Evolutionary conservation across 768 basidiomycete species (phyloP).

Genomic region (Mycena metata): DNA sequence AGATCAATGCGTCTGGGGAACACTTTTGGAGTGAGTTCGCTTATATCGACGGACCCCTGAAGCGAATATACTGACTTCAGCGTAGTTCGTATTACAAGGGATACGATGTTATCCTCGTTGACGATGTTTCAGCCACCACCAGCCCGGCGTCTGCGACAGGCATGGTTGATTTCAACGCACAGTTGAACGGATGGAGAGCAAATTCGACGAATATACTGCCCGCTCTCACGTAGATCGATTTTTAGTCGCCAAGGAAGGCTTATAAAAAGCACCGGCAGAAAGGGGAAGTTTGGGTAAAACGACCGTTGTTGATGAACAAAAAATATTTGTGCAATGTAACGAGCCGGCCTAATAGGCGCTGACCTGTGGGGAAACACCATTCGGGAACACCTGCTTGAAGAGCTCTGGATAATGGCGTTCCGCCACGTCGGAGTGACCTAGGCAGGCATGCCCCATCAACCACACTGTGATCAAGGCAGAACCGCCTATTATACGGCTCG

Average conservation of each 20-base stretch:
- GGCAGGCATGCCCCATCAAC: not conserved
- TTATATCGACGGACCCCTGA: no score
- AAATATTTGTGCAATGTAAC: no score
- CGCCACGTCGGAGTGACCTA: constrained; percentile 87
- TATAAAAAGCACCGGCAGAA: no score
- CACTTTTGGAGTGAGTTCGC: constrained; percentile 45
- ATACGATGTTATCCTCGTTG: constrained; percentile 50
- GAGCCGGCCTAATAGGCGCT: constrained; percentile 56
- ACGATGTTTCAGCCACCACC: constrained; percentile 51
- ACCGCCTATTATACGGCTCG: no score
- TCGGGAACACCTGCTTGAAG: constrained; percentile 78
- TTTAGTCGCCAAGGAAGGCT: no score
- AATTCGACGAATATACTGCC: constrained; percentile 47
- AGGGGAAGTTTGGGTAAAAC: no score
- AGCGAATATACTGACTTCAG: not conserved
- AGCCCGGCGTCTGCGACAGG: constrained; percentile 47
- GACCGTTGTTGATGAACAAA: no score
- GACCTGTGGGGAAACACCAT: constrained; percentile 66
- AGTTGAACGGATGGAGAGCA: constrained; percentile 46
- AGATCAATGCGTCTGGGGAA: constrained; percentile 53
- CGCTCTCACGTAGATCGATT: not conserved
- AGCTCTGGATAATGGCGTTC: constrained; percentile 81
- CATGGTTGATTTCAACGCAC: constrained; percentile 50
- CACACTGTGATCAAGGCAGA: not conserved
- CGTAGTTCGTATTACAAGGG: constrained; percentile 50